Evolutionary conservation across 495 filamentous ascomycete species (phyloP).

Genomic region (Podospora pseudopauciseta): DNA sequence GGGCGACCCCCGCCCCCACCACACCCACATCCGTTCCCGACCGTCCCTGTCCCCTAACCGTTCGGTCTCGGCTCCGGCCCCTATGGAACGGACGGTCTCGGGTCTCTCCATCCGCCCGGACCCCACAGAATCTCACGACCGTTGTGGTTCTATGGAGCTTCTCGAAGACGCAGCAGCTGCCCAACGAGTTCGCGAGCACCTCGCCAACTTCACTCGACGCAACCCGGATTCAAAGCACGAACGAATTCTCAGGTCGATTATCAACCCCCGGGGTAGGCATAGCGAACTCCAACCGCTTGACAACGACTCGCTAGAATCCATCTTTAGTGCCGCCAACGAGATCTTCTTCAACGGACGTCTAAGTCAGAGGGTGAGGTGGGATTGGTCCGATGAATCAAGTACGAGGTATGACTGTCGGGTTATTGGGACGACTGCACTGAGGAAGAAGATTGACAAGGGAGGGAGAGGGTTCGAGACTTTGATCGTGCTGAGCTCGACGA

Average conservation of each 20-base stretch:
- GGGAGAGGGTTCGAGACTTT: constrained; percentile 50
- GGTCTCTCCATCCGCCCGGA: constrained; percentile 33
- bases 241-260: constrained; percentile 47
- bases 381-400: constrained; percentile 42
- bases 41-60: background rate
- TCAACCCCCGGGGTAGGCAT: constrained; percentile 38
- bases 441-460: constrained; percentile 31
- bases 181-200: constrained; percentile 38
- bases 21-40: background rate
- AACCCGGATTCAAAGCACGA: constrained; percentile 47
- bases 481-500: constrained; percentile 51
- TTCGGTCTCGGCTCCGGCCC: constrained; percentile 1
- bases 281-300: constrained; percentile 36
- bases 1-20: background rate
- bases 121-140: constrained; percentile 20
- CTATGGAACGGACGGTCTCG: constrained; percentile 34
- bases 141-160: constrained; percentile 26
- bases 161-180: constrained; percentile 40
- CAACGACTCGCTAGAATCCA: constrained; percentile 46
- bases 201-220: constrained; percentile 39
- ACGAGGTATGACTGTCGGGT: constrained; percentile 39
- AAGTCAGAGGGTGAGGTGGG: constrained; percentile 49
- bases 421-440: constrained; percentile 53
- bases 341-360: constrained; percentile 53
- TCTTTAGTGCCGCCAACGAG: constrained; percentile 51